phyloP scores from a whole-genome alignment of 2,329 filamentous ascomycete genomes.

The Elsinoe necatrix region DNA sequence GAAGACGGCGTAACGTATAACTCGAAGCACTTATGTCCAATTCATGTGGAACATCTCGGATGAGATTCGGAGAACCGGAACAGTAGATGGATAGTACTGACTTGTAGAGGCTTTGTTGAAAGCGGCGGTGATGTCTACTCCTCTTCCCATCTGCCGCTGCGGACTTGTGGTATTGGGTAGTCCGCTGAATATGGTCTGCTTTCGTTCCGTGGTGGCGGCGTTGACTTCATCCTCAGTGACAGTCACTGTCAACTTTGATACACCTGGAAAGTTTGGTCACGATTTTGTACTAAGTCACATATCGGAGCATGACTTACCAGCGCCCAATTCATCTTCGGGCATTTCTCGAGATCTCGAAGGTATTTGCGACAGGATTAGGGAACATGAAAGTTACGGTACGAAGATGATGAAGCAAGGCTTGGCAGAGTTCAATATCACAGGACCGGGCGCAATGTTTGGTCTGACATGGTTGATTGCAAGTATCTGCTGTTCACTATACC shows the following conservation, averaged over 20 bases:
- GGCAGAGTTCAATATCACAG: not conserved
- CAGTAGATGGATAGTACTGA: constrained; percentile 14
- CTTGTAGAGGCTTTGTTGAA: constrained; percentile 28
- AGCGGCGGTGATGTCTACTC: constrained; percentile 29
- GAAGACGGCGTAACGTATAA: too few species aligned
- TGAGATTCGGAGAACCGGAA: not conserved
- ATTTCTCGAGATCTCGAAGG: constrained; percentile 16
- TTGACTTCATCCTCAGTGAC: not conserved
- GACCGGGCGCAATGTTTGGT: not conserved
- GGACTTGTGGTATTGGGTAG: not conserved
- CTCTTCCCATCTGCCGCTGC: constrained; percentile 10
- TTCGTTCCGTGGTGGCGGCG: not conserved
- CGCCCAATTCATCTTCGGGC: constrained; percentile 19
- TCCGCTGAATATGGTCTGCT: not conserved
- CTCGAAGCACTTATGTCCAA: not conserved
- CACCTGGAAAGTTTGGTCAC: not conserved
- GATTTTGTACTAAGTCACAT: not conserved
- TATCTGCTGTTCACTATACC: not conserved
- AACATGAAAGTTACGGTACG: not conserved
- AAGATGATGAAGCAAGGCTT: not conserved
- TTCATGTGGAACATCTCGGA: not conserved
- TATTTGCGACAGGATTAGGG: not conserved
- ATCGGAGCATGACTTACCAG: constrained; percentile 16
- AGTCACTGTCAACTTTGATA: constrained; percentile 6
- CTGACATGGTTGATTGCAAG: not conserved